Conservation (phyloP, 495 filamentous ascomycete species). For the Clavariopsis aquatica region DNA sequence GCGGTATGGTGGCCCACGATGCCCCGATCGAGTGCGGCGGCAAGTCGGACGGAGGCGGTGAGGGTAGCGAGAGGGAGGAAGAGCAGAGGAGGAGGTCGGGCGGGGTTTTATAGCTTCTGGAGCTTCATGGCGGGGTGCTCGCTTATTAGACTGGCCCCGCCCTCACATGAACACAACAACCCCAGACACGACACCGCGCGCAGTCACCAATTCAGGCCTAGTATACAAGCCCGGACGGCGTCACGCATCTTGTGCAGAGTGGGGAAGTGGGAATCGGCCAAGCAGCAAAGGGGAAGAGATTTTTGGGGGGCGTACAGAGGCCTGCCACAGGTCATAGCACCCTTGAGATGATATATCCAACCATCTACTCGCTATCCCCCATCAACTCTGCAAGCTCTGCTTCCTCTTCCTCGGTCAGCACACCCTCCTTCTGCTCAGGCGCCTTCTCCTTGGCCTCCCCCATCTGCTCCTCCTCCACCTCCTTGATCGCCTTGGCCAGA, state of each 20-base stretch:
- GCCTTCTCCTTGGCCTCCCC: slow-evolving; percentile 58
- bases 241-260: not conserved
- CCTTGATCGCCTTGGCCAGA: slow-evolving; percentile 53
- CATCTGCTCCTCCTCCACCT: slow-evolving; percentile 55
- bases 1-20: too few relatives aligned
- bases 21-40: not conserved
- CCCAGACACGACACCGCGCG: not conserved
- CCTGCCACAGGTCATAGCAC: too few relatives aligned
- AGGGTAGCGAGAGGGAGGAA: not conserved
- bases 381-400: slow-evolving; percentile 84
- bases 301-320: too few relatives aligned
- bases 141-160: not conserved
- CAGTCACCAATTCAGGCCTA: not conserved
- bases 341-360: too few relatives aligned
- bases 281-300: too few relatives aligned
- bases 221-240: too few relatives aligned
- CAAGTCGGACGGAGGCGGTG: not conserved
- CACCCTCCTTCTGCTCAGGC: slow-evolving; percentile 82
- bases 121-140: not conserved
- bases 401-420: slow-evolving; percentile 82
- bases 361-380: slow-evolving; percentile 62
- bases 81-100: not conserved
- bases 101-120: not conserved
- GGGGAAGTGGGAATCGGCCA: not conserved
- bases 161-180: too few relatives aligned